Evolutionary conservation across 192 early-diverging fungal species (phyloP), one percentile per base, ranked within the genome.

Genomic region (Rhizophagus sp.): DNA sequence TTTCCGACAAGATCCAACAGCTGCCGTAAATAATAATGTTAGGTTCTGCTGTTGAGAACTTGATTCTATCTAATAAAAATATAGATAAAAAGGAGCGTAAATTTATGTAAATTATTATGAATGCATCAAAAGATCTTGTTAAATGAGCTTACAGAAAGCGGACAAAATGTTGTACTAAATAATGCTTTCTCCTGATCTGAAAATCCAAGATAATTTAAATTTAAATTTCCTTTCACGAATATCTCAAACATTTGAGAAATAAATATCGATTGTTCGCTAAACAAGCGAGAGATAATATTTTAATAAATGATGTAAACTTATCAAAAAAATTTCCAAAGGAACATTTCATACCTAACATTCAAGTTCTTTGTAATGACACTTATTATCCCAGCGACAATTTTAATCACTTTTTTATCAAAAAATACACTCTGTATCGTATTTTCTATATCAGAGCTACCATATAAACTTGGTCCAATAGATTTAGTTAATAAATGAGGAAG

Each of bases 291-390:
- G 39, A 71, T 44, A 30, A 25, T 47, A 41, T 71, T 71, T 67
- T 67, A 67, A 33, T 11, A 67, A 33, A 33, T 13, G 47, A 36
- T 34, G 33, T 1, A 36, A 9, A 4, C 25, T 8, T 4, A 36
- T 15, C 33, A 36, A 36, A 71, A 36, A 71, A 44, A 71, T 24
- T 44, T 75, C 17, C 12, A 39, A 36, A 2, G 34, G 34, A 75
- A 62, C 27, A 17, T 39, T 13, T 67, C 80, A 81, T 88, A 88
- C 89, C 63, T 82, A 27, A 78, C 33, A 52, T 88, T 83, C n/a
- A 90, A 64, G 49, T 85, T 80, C 39, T 81, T 73, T 77, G 85
- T 85, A 15, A 89, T 76, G 57, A 83, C 61, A 44, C 84, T 82
- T 4, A 85, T 80, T 19, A 89, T 87, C 5, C 82, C 76, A 25